Conservation (phyloP, 192 early-diverging fungal species). For the Ramicandelaber brevisporus region DNA sequence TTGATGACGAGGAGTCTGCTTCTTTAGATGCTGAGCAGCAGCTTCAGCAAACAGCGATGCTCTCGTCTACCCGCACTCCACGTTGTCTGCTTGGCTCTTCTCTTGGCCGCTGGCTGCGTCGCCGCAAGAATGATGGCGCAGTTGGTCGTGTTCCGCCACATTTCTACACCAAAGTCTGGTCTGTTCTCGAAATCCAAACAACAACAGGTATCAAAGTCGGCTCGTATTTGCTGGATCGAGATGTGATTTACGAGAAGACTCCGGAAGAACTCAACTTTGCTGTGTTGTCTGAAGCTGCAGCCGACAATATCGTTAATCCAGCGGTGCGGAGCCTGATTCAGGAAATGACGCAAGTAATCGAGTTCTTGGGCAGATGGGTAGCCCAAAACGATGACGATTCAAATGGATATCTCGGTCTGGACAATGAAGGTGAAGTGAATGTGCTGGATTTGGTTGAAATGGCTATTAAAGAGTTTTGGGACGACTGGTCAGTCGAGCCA, state of each 20-base stretch:
- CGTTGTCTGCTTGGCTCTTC: slow-evolving; percentile 19
- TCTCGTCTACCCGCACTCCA: slow-evolving; percentile 13
- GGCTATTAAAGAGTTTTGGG: slow-evolving; percentile 43
- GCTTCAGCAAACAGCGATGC: slow-evolving; percentile 6
- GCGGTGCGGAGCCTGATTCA: slow-evolving; percentile 72
- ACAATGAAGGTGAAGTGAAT: slow-evolving; percentile 22
- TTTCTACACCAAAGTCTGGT: slow-evolving; percentile 59
- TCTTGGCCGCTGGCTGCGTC: slow-evolving; percentile 35
- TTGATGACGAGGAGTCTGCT: slow-evolving; percentile 19
- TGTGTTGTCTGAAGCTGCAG: slow-evolving; percentile 42
- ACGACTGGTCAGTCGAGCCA: too few species aligned
- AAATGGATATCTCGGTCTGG: background rate
- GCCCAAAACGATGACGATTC: background rate
- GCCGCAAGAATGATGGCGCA: slow-evolving; percentile 63
- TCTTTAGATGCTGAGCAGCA: slow-evolving; percentile 19
- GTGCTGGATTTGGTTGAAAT: slow-evolving; percentile 30
- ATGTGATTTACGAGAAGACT: slow-evolving; percentile 59
- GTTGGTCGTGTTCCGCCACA: slow-evolving; percentile 50
- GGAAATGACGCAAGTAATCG: slow-evolving; percentile 40
- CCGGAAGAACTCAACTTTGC: slow-evolving; percentile 73
- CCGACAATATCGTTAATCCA: slow-evolving; percentile 34
- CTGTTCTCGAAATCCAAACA: slow-evolving; percentile 29
- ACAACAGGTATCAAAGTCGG: slow-evolving; percentile 32
- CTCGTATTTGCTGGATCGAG: slow-evolving; percentile 26
- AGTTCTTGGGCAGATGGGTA: slow-evolving; percentile 19